phyloP scores from a whole-genome alignment of 352 stramenopile species.

The Globisporangium nunn region DNA sequence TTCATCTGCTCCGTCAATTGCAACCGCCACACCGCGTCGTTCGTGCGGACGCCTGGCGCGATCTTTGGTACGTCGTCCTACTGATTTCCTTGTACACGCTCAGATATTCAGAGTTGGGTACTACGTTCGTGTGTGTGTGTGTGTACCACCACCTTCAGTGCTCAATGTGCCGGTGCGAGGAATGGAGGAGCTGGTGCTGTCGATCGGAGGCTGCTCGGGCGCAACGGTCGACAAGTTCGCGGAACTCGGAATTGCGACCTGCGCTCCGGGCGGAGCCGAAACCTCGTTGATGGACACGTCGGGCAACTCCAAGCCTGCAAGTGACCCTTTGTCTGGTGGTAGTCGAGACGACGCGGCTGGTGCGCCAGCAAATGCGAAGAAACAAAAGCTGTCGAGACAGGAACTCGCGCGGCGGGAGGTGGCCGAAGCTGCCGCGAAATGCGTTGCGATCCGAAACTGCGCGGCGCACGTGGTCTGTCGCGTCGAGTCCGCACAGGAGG shows the following conservation, averaged over 20 bases:
- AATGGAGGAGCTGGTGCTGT: conserved; percentile 74
- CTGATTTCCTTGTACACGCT: too few relatives aligned
- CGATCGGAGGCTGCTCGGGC: conserved; percentile 58
- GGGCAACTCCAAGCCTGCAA: background rate
- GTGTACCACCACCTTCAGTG: conserved; percentile 25
- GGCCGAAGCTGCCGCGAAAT: conserved; percentile 16
- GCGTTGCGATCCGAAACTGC: conserved; percentile 44
- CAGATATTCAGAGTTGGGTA: too few relatives aligned
- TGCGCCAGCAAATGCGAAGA: conserved; percentile 13
- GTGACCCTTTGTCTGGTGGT: too few relatives aligned
- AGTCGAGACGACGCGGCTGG: too few relatives aligned
- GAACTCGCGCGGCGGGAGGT: conserved; percentile 34
- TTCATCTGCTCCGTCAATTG: conserved; percentile 83
- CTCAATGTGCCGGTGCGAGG: conserved; percentile 64
- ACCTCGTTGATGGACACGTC: background rate
- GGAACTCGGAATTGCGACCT: conserved; percentile 35
- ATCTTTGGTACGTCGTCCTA: conserved; percentile 43
- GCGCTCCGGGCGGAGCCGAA: conserved; percentile 28
- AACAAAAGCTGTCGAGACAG: conserved; percentile 59
- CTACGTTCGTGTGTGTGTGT: background rate
- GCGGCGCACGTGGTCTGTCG: conserved; percentile 59
- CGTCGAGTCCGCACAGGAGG: conserved; percentile 54
- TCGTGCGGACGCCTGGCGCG: conserved; percentile 37
- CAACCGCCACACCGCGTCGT: conserved; percentile 51
- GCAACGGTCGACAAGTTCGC: conserved; percentile 57